A percentile compares a stretch with the other conserved stretches of the same genome.
These are phyloP conservation scores for Huntiella omanensis DNA, from an alignment of 2,329 filamentous ascomycete genomes.

Conservation along the genomic window DNA sequence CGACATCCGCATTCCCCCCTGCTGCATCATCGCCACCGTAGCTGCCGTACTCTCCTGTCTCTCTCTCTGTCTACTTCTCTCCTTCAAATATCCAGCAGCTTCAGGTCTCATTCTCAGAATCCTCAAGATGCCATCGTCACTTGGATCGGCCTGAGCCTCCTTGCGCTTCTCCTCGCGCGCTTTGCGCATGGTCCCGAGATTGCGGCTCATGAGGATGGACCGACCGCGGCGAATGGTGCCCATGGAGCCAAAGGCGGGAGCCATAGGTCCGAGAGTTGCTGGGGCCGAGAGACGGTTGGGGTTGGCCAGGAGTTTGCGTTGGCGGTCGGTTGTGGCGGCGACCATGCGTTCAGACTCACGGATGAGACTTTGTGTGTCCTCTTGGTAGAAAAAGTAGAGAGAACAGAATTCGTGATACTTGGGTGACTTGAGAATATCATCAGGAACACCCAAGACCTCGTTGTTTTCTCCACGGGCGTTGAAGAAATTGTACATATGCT, in stretches of 20 bases:
- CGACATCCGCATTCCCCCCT: conserved; percentile 41
- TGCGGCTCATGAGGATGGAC: conserved; percentile 86
- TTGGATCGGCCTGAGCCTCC: conserved; percentile 89
- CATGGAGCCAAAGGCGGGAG: conserved; percentile 50
- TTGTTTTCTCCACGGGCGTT: conserved; percentile 73
- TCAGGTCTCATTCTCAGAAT: conserved; percentile 92
- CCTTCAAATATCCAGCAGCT: conserved; percentile 69
- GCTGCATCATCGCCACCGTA: conserved; percentile 78
- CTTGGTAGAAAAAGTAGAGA: conserved; percentile 97
- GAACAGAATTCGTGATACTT: conserved; percentile 97
- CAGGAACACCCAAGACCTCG: conserved; percentile 70
- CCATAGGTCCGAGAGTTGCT: conserved; percentile 25
- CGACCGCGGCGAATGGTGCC: conserved; percentile 46
- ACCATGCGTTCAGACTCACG: conserved; percentile 95
- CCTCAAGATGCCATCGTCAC: conserved; percentile 91
- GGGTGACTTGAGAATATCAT: conserved; percentile 82
- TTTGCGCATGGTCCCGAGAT: conserved; percentile 87
- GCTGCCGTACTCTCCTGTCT: conserved; percentile 75
- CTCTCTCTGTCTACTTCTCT: conserved; percentile 85
- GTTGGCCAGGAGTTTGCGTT: conserved; percentile 46
- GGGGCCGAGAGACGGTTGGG: conserved; percentile 54
- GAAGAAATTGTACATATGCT: conserved; percentile 86
- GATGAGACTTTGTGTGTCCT: conserved; percentile 75
- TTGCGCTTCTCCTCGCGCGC: conserved; percentile 92
- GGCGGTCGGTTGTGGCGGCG: conserved; percentile 58